Evolutionary conservation across 176 grass and related monocot species (phyloP).

Genomic region (Musa schizocarpa): DNA sequence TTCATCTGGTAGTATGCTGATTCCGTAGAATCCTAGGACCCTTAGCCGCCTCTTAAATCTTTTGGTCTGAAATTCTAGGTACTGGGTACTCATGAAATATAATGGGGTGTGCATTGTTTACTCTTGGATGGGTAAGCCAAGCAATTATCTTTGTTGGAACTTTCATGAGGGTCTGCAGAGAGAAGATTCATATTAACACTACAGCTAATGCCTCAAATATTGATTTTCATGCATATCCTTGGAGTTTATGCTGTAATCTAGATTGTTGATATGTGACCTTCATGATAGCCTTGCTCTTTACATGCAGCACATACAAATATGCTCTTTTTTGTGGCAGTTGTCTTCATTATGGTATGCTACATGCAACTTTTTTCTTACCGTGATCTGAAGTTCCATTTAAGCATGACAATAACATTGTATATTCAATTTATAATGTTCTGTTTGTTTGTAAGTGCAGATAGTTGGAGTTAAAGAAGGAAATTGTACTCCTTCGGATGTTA

Average conservation of each 20-base stretch:
- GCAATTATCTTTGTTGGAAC: not conserved
- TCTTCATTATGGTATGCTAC: not conserved
- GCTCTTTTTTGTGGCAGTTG: not conserved
- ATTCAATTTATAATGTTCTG: conserved; percentile 2
- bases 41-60: too few relatives aligned
- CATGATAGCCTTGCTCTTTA: not conserved
- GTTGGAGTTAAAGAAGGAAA: conserved; percentile 32
- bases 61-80: too few relatives aligned
- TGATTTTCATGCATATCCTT: not conserved
- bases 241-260: not conserved
- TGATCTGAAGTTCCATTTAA: not conserved
- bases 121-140: not conserved
- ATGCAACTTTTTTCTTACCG: not conserved
- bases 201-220: not conserved
- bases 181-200: not conserved
- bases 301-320: not conserved
- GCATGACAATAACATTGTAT: not conserved
- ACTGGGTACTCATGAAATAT: too few relatives aligned
- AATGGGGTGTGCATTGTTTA: not conserved
- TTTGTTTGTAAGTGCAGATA: conserved; percentile 12
- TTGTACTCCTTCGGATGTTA: conserved; percentile 26
- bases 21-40: too few relatives aligned
- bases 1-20: too few relatives aligned
- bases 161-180: not conserved
- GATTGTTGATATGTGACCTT: not conserved